Base-by-base conservation (phyloP, 2,329 filamentous ascomycete genomes). In the Diaporthe citrichinensis region DNA sequence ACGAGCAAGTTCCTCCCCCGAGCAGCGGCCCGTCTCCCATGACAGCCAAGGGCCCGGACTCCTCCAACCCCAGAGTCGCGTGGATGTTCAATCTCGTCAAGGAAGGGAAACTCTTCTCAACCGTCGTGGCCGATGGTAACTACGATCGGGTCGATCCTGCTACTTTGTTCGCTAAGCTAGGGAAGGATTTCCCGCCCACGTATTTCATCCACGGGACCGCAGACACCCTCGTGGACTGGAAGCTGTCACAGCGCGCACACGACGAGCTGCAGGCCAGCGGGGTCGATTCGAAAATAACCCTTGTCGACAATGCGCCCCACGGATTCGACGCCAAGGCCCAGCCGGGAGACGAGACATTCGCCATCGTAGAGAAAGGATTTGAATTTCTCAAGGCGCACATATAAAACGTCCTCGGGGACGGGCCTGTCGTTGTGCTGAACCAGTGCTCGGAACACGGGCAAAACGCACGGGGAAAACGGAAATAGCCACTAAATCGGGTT, bases 21-120 rank as follows among this genome's bases (percentile, higher is more conserved):
- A 65, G 41, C 17, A 65, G 39, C 61, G 41, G 41, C 2, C 39
- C 59, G 41, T 46, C 59, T 7, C 41, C 61, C 7, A 46, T 46
- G 61, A 65, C 39, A 4, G 39, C 58, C 1, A 61, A 41, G 6
- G 58, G 58, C 6, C 58, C 58, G 3, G 58, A 61, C 23, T 44
- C 44, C 6, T 49, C 61, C 12, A 46, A 34, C 39, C 41, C 25
- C 2, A 34, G 41, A 17, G 25, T 34, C 14, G 41, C 61, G 17
- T 65, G 61, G 39, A 65, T 65, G 61, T 65, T 46, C 15, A 65
- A 65, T 15, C 41, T 46, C 2, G 61, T 49, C 25, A 65, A 34
- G 9, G 41, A 65, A 15, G 41, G 61, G 0, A 49, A 46, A 28
- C 41, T 23, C 4, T 65, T 49, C 6, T 31, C 61, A 17, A 49